A percentile compares a stretch with the other conserved stretches of the same genome.
phyloP scores from a whole-genome alignment of 257 asterid genomes.

The Fraxinus pennsylvanica region DNA sequence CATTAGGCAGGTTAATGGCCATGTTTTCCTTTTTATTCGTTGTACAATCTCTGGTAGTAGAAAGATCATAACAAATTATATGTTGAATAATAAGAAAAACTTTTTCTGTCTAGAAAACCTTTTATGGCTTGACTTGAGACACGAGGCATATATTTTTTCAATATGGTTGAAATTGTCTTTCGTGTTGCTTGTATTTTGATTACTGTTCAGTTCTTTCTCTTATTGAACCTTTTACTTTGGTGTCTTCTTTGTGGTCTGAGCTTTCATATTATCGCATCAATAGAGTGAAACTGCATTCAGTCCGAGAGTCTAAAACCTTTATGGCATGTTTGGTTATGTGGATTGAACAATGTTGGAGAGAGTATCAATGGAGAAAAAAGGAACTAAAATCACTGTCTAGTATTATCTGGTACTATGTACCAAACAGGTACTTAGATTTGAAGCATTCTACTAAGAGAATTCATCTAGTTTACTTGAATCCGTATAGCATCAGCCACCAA shows the following conservation, averaged over 20 bases:
- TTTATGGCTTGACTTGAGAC: background rate
- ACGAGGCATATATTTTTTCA: conserved; percentile 5
- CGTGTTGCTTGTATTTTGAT: background rate
- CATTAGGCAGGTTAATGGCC: too few species aligned
- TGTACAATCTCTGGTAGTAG: background rate
- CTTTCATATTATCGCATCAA: background rate
- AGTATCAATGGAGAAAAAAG: background rate
- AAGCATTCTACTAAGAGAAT: background rate
- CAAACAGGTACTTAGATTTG: background rate
- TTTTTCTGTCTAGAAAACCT: background rate
- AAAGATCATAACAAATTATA: background rate
- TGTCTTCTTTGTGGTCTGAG: background rate
- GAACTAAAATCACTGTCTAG: background rate
- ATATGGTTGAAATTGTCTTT: background rate
- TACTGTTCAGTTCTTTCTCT: background rate
- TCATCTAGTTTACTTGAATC: background rate
- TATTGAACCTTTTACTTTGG: background rate
- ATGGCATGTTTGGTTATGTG: background rate
- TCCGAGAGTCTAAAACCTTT: background rate
- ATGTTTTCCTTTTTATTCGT: background rate
- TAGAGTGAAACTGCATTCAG: background rate
- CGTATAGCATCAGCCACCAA: background rate
- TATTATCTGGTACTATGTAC: background rate
- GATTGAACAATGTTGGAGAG: background rate
- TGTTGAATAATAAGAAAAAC: background rate